These are phyloP conservation scores for Fusarium hainanense DNA, from an alignment of 2,329 filamentous ascomycete species.

Conservation along the genomic window DNA sequence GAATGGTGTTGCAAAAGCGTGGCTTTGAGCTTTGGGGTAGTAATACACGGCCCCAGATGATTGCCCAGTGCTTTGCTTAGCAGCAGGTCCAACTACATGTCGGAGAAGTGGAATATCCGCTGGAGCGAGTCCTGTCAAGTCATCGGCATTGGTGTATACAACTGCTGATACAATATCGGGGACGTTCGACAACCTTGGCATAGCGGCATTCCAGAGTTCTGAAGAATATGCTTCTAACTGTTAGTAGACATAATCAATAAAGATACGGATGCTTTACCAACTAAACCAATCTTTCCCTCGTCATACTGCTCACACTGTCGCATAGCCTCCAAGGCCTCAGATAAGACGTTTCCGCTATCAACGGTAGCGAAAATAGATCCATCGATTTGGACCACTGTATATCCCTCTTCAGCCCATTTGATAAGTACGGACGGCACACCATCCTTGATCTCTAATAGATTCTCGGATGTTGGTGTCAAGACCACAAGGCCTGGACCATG, in stretches of 20 bases:
- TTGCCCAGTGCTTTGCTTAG: not conserved
- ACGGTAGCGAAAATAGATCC: slow-evolving; percentile 3
- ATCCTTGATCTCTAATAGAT: slow-evolving; percentile 38
- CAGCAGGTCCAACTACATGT: slow-evolving; percentile 27
- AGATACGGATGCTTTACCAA: slow-evolving; percentile 43
- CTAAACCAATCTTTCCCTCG: slow-evolving; percentile 53
- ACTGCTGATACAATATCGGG: slow-evolving; percentile 39
- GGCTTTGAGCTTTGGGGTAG: slow-evolving; percentile 51
- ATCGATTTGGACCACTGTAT: slow-evolving; percentile 60
- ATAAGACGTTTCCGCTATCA: slow-evolving; percentile 24
- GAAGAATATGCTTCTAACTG: slow-evolving; percentile 16
- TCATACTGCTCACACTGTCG: slow-evolving; percentile 48
- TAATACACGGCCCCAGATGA: slow-evolving; percentile 50
- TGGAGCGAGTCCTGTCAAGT: not conserved
- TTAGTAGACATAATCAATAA: accelerated
- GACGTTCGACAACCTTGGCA: slow-evolving; percentile 34
- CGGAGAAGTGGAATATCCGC: slow-evolving; percentile 24
- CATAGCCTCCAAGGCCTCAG: slow-evolving; percentile 39
- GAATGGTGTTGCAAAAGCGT: slow-evolving; percentile 61
- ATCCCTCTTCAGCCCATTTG: slow-evolving; percentile 81
- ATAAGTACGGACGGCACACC: slow-evolving; percentile 64
- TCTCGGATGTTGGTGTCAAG: slow-evolving; percentile 39
- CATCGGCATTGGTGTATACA: slow-evolving; percentile 32
- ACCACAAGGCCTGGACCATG: slow-evolving; percentile 53
- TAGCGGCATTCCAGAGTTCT: slow-evolving; percentile 37